Percentiles rank a stretch among this genome's conserved stretches.
Conservation (phyloP, 176 grass and related monocot species). For the Calamus simplicifolius region DNA sequence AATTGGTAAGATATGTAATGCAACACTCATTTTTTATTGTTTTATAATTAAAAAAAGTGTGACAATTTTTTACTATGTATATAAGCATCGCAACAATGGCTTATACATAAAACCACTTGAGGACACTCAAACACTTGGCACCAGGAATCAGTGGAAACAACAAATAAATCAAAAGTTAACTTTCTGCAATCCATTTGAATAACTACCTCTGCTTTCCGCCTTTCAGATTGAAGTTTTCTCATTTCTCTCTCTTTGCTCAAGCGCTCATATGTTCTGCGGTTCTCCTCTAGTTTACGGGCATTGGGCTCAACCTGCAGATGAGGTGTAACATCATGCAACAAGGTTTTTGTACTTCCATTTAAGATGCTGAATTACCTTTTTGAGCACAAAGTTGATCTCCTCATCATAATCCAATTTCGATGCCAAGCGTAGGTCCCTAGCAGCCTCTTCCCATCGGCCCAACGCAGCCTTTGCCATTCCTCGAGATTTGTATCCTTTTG, state of each 20-base stretch:
- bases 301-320: slow-evolving; percentile 56
- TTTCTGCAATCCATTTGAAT: neutral
- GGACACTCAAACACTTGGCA: no score
- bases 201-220: slow-evolving; percentile 35
- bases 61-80: no score
- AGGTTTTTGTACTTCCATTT: slow-evolving; percentile 4
- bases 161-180: no score
- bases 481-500: slow-evolving; percentile 70
- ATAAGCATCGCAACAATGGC: no score
- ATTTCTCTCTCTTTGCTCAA: slow-evolving; percentile 56
- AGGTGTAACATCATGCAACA: slow-evolving; percentile 8
- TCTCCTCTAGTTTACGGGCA: slow-evolving; percentile 61
- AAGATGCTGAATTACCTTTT: slow-evolving; percentile 36
- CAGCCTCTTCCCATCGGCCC: slow-evolving; percentile 64
- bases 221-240: slow-evolving; percentile 41
- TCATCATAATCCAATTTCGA: slow-evolving; percentile 67
- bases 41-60: no score
- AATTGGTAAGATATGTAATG: no score
- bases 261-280: slow-evolving; percentile 54
- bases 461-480: slow-evolving; percentile 68
- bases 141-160: no score
- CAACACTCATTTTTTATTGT: no score
- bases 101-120: no score
- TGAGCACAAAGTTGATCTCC: slow-evolving; percentile 51
- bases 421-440: slow-evolving; percentile 51